phyloP scores from a whole-genome alignment of 2,329 filamentous ascomycete species.

The Xylariomycetidae sp. region DNA sequence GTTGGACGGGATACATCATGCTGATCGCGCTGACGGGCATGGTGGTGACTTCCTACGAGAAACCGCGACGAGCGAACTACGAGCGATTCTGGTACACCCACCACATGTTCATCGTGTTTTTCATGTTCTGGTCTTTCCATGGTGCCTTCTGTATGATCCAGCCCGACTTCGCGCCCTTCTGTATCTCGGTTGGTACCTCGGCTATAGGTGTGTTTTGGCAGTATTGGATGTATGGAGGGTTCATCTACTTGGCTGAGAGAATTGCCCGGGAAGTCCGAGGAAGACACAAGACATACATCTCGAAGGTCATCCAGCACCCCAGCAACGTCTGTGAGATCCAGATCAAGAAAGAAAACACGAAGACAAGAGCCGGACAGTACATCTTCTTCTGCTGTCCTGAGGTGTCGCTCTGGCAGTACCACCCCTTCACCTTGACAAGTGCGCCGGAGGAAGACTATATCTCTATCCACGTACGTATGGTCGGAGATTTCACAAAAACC shows the following conservation, averaged over 20 bases:
- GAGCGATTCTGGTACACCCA: slow-evolving; percentile 90
- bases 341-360: slow-evolving; percentile 85
- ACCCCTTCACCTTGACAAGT: slow-evolving; percentile 81
- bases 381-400: slow-evolving; percentile 87
- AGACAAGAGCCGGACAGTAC: slow-evolving; percentile 77
- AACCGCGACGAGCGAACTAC: slow-evolving; percentile 74
- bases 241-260: slow-evolving; percentile 74
- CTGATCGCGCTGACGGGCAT: slow-evolving; percentile 73
- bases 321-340: slow-evolving; percentile 88
- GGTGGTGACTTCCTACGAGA: slow-evolving; percentile 72
- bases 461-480: slow-evolving; percentile 77
- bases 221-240: slow-evolving; percentile 83
- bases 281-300: slow-evolving; percentile 78
- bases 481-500: slow-evolving; percentile 74
- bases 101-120: slow-evolving; percentile 83
- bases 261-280: slow-evolving; percentile 74
- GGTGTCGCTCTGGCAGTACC: slow-evolving; percentile 83
- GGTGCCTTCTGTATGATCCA: slow-evolving; percentile 90
- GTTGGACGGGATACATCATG: slow-evolving; percentile 87
- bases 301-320: slow-evolving; percentile 84
- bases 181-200: slow-evolving; percentile 60
- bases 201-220: slow-evolving; percentile 80
- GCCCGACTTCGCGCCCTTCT: slow-evolving; percentile 75
- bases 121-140: slow-evolving; percentile 87
- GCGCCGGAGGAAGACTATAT: slow-evolving; percentile 89